These are phyloP conservation scores for Trichoderma parareesei DNA, from an alignment of 495 filamentous ascomycete genomes.

Conservation along the genomic window DNA sequence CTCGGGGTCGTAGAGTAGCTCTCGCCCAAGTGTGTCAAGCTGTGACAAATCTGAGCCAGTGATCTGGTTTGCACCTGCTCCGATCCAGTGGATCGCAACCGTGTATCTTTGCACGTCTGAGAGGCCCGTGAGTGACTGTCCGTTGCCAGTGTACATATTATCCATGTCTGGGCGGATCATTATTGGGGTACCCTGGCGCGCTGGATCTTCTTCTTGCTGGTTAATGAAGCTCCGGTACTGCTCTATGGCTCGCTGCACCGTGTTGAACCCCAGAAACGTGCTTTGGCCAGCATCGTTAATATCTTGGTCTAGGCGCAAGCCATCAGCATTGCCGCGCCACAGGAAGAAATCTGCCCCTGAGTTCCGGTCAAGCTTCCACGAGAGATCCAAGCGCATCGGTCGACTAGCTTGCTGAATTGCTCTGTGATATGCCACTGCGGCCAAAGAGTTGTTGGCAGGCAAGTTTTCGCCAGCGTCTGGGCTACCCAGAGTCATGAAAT, in stretches of 20 bases:
- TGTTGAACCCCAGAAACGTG: not conserved
- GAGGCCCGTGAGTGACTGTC: not conserved
- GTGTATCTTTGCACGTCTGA: constrained; percentile 1
- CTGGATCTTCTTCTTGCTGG: constrained; percentile 2
- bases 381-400: not conserved
- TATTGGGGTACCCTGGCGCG: not conserved
- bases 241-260: not conserved
- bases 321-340: constrained; percentile 1
- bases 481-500: constrained; percentile 3
- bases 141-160: constrained; percentile 4
- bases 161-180: constrained; percentile 4
- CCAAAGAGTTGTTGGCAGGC: not conserved
- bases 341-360: not conserved
- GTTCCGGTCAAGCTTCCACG: constrained; percentile 3
- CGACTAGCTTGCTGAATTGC: constrained; percentile 8
- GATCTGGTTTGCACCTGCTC: not conserved
- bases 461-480: not conserved
- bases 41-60: not conserved
- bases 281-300: not conserved
- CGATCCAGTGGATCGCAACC: constrained; percentile 1
- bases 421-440: not conserved
- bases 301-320: not conserved
- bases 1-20: not conserved
- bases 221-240: constrained; percentile 6
- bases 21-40: not conserved